Evolutionary conservation across 1,284 basidiomycete genomes (phyloP).

Genomic region (Puccinia polysora): DNA sequence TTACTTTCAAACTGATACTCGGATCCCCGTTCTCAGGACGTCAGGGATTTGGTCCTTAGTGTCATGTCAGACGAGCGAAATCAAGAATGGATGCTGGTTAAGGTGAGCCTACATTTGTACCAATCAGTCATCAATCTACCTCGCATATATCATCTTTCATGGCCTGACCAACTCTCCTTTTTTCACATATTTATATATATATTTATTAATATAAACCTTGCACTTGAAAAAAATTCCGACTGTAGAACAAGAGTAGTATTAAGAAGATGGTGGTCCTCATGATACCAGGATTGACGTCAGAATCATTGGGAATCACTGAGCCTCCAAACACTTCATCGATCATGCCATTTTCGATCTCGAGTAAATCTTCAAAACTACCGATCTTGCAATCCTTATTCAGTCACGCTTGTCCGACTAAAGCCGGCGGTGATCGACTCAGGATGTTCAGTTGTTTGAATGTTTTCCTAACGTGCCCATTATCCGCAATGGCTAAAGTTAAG

Average conservation of each 20-base stretch:
- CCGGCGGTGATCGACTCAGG: slow-evolving; percentile 73
- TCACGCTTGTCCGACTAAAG: slow-evolving; percentile 80
- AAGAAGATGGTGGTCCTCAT: slow-evolving; percentile 71
- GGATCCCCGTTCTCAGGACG: slow-evolving; percentile 60
- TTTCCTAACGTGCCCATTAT: slow-evolving; percentile 74
- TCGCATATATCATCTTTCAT: not conserved
- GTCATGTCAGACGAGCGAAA: slow-evolving; percentile 73
- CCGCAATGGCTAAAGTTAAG: slow-evolving; percentile 69
- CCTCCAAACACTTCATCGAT: slow-evolving; percentile 63
- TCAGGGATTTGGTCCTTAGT: slow-evolving; percentile 75
- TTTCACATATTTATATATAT: not conserved
- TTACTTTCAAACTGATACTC: not conserved
- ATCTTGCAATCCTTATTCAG: slow-evolving; percentile 77
- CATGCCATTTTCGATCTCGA: slow-evolving; percentile 55
- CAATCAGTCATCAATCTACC: not conserved
- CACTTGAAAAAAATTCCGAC: not conserved
- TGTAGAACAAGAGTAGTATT: slow-evolving; percentile 66
- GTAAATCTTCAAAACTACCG: slow-evolving; percentile 58
- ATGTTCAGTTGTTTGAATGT: slow-evolving; percentile 78
- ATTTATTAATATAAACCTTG: not conserved
- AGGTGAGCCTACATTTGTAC: slow-evolving; percentile 58
- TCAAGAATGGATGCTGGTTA: slow-evolving; percentile 74
- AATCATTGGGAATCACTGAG: slow-evolving; percentile 61
- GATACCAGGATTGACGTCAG: slow-evolving; percentile 72
- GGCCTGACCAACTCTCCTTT: not conserved